A percentile compares a stretch with the other conserved stretches of the same genome.
Evolutionary conservation across 208 protist genomes (phyloP).

Genomic region (Leishmania guyanensis): DNA sequence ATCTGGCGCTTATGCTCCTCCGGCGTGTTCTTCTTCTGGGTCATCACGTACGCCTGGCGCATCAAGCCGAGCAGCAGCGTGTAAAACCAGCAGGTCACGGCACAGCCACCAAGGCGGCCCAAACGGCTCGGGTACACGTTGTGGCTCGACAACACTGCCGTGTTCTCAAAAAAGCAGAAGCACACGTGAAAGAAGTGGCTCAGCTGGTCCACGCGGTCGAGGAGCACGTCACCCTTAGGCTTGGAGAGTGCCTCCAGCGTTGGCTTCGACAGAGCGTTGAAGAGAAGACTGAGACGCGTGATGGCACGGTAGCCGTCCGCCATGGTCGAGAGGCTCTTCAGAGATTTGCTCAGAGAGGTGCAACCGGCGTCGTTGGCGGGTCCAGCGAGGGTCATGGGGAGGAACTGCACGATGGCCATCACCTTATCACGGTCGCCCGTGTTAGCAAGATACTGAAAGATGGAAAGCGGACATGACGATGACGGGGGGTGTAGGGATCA

Average conservation of each 20-base stretch:
- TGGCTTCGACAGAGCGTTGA: slow-evolving; percentile 65
- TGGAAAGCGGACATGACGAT: slow-evolving; percentile 45
- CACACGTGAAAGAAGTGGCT: slow-evolving; percentile 83
- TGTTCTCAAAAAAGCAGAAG: slow-evolving; percentile 87
- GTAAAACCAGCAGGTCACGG: slow-evolving; percentile 89
- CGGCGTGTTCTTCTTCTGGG: slow-evolving; percentile 63
- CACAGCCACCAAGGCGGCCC: slow-evolving; percentile 69
- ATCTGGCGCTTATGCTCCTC: slow-evolving; percentile 74
- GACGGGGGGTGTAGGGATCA: not conserved
- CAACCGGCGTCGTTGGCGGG: slow-evolving; percentile 58
- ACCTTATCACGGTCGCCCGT: slow-evolving; percentile 89
- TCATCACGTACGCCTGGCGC: slow-evolving; percentile 71
- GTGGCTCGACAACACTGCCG: slow-evolving; percentile 69
- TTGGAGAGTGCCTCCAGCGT: slow-evolving; percentile 63
- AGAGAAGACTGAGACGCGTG: slow-evolving; percentile 81
- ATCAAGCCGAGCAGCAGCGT: slow-evolving; percentile 70
- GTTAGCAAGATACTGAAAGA: slow-evolving; percentile 65
- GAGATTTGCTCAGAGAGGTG: slow-evolving; percentile 61
- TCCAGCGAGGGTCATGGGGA: slow-evolving; percentile 70
- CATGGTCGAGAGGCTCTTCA: slow-evolving; percentile 76
- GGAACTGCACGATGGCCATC: slow-evolving; percentile 89
- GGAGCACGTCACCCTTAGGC: slow-evolving; percentile 55
- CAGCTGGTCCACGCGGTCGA: slow-evolving; percentile 68
- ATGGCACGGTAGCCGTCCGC: slow-evolving; percentile 86
- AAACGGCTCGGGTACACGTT: slow-evolving; percentile 58